phyloP scores from a whole-genome alignment of 768 basidiomycete species.

The Mycena crocata region DNA sequence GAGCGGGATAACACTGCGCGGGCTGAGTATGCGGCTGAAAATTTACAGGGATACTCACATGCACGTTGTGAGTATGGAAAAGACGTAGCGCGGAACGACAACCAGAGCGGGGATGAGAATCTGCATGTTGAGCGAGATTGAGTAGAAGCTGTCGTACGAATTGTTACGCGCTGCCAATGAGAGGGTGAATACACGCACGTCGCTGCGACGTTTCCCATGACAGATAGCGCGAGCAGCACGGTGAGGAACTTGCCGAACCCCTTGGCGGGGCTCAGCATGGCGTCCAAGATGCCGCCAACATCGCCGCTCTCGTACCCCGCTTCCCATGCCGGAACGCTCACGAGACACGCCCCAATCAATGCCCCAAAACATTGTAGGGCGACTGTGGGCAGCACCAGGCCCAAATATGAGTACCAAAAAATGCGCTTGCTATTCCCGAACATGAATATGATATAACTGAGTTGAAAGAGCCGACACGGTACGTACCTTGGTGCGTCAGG shows the following conservation, averaged over 20 bases:
- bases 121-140: conserved; percentile 79
- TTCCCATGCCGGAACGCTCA: conserved; percentile 71
- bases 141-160: conserved; percentile 69
- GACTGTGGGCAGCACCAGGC: conserved; percentile 74
- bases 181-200: conserved; percentile 46
- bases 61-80: conserved; percentile 77
- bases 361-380: conserved; percentile 65
- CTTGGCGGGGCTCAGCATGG: conserved; percentile 76
- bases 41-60: conserved; percentile 59
- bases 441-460: neutral
- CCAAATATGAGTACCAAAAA: conserved; percentile 76
- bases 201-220: conserved; percentile 84
- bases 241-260: conserved; percentile 85
- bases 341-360: conserved; percentile 68
- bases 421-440: conserved; percentile 67
- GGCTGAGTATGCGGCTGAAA: neutral
- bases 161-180: neutral
- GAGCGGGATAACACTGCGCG: conserved; percentile 71
- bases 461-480: neutral
- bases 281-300: conserved; percentile 78
- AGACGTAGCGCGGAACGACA: conserved; percentile 78
- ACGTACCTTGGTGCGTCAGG: conserved; percentile 68
- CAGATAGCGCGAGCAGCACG: conserved; percentile 83
- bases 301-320: conserved; percentile 65
- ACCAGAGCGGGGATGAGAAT: conserved; percentile 70